A percentile compares a stretch with the other conserved stretches of the same genome.
Conservation (phyloP, 2,329 filamentous ascomycete species). For the Aspergillus arachidicola region DNA sequence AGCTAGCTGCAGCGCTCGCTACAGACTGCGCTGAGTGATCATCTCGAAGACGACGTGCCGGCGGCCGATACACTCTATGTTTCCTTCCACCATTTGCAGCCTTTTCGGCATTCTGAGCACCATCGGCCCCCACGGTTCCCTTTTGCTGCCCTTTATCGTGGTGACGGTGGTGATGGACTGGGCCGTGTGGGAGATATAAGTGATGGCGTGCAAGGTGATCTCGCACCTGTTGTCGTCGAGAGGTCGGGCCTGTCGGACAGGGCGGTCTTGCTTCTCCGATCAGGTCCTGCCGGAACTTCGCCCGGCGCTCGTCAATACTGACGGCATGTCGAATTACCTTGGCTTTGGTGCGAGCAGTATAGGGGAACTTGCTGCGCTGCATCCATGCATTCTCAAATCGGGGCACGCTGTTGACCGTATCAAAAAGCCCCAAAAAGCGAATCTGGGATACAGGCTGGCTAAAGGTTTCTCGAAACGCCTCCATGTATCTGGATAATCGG, state of each 20-base stretch:
- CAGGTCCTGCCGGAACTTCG: slow-evolving; percentile 61
- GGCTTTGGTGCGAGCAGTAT: slow-evolving; percentile 57
- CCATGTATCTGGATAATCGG: slow-evolving; percentile 72
- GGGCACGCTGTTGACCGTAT: slow-evolving; percentile 79
- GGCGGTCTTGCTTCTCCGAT: slow-evolving; percentile 49
- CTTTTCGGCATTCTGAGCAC: too few relatives aligned
- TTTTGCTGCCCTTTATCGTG: not conserved
- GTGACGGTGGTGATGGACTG: not conserved
- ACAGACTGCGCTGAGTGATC: slow-evolving; percentile 11
- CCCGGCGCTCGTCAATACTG: slow-evolving; percentile 59
- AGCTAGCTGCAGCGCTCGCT: not conserved
- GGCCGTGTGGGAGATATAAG: not conserved
- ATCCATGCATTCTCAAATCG: slow-evolving; percentile 72
- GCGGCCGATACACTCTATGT: not conserved
- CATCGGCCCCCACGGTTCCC: too few relatives aligned
- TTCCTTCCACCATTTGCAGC: too few relatives aligned
- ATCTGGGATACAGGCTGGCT: slow-evolving; percentile 73
- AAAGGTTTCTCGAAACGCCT: slow-evolving; percentile 78
- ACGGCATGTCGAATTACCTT: slow-evolving; percentile 60
- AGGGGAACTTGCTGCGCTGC: slow-evolving; percentile 74
- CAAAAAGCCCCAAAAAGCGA: slow-evolving; percentile 75
- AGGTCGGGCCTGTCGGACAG: slow-evolving; percentile 22
- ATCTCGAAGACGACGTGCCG: not conserved
- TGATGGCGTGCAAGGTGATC: not conserved
- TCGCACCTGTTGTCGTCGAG: not conserved